Evolutionary conservation across 768 basidiomycete species (phyloP).

Genomic region (Filobasidium floriforme): DNA sequence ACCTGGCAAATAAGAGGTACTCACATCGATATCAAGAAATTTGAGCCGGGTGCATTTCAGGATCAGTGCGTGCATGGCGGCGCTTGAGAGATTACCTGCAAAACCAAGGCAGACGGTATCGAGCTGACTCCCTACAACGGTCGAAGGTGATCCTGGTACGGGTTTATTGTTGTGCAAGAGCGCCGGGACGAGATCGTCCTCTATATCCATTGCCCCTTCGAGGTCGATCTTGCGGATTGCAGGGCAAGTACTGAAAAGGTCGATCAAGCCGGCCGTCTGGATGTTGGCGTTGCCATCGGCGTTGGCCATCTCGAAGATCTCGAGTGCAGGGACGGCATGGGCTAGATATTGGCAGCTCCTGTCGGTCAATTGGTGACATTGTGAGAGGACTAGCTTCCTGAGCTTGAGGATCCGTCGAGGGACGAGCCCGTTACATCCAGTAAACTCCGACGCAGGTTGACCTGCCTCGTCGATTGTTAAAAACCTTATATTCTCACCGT

Average conservation of each 20-base stretch:
- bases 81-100: constrained; percentile 57
- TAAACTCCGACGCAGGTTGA: neutral
- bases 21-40: constrained; percentile 58
- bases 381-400: constrained; percentile 65
- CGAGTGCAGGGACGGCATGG: constrained; percentile 63
- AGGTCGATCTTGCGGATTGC: constrained; percentile 67
- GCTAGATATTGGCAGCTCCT: constrained; percentile 66
- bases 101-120: constrained; percentile 67
- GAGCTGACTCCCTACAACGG: constrained; percentile 37
- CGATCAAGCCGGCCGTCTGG: constrained; percentile 62
- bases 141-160: neutral
- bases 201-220: constrained; percentile 69
- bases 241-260: constrained; percentile 62
- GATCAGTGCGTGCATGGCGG: constrained; percentile 58
- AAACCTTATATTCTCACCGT: neutral
- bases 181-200: constrained; percentile 59
- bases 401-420: constrained; percentile 62
- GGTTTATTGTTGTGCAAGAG: constrained; percentile 50
- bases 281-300: constrained; percentile 49
- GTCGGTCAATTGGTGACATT: constrained; percentile 65
- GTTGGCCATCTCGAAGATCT: constrained; percentile 70
- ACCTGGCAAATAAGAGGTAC: neutral
- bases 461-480: constrained; percentile 14
- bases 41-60: constrained; percentile 53
- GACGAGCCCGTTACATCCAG: constrained; percentile 11